Evolutionary conservation across 257 asterid genomes (phyloP), one percentile per base, ranked within the genome.

Genomic region (Solanum infundibuliforme): DNA sequence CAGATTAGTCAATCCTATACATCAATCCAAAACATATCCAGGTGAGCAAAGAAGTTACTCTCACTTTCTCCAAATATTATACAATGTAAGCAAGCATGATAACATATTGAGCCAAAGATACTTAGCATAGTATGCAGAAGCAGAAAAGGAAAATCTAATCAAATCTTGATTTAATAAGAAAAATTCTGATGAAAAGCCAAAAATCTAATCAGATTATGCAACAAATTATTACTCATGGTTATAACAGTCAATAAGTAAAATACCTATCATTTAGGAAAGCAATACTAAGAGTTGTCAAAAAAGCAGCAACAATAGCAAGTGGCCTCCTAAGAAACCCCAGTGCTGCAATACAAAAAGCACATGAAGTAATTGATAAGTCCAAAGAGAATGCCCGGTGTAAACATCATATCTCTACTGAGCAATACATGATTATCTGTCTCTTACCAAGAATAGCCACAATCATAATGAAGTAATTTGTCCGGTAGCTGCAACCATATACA

Each of bases 261-360:
- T 92, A 95, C 99, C 99, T 96, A 89, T 96, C 99, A 90, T 96
- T 96, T 86, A 96, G 96, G 91, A 94, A 92, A 82, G 99, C 98
- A 83, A 94, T 90, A 92, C 95, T 94, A 83, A 96, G 92, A 88
- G 99, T 96, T 87, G 98, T 96, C 92, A 89, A 88, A 34, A 94
- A 84, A 21, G 99, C 98, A 86, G 99, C 99, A 90, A 96, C 91
- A 89, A 96, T 93, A 29, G 99, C 94, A 46, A 95, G 88, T 21
- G 99, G 98, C 91, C 94, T 94, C 91, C 94, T 90, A 52, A 96
- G 93, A 93, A 96, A 95, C 68, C 94, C 98, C 92, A 96, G 46
- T 60, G 98, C 99, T 96, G 93, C 91, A 92, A 81, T 87, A n/a
- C 88, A 43, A 48, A 90, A 84, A 7, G 36, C 88, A 89, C 55